These are phyloP conservation scores for Pseudozyma tsukubaensis DNA, from an alignment of 1,284 basidiomycete genomes.

Conservation along the genomic window DNA sequence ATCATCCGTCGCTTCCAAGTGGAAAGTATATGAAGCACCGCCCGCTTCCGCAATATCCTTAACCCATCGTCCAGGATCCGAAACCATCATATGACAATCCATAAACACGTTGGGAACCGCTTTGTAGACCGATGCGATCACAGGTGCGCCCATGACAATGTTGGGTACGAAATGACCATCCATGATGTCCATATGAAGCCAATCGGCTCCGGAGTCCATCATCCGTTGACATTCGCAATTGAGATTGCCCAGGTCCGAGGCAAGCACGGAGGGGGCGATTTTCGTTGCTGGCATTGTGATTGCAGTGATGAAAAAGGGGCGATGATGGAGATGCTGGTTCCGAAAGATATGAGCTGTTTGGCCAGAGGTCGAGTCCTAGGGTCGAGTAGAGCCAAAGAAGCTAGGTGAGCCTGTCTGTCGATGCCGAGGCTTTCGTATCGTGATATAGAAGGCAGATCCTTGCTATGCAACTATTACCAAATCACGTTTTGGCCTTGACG, in stretches of 20 bases:
- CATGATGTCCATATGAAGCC: slow-evolving; percentile 67
- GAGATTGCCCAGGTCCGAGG: slow-evolving; percentile 67
- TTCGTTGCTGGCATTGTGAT: slow-evolving; percentile 60
- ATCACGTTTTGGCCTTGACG: too few species aligned
- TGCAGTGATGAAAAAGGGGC: too few species aligned
- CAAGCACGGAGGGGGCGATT: slow-evolving; percentile 67
- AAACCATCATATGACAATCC: slow-evolving; percentile 99
- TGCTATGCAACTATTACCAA: too few species aligned
- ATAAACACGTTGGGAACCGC: slow-evolving; percentile 94
- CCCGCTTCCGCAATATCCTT: slow-evolving; percentile 94
- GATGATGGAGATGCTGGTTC: background rate
- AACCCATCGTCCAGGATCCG: slow-evolving; percentile 95
- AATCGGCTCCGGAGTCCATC: slow-evolving; percentile 67
- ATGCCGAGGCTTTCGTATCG: too few species aligned
- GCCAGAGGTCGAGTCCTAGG: too few species aligned
- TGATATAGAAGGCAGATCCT: too few species aligned
- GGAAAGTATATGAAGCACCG: slow-evolving; percentile 95
- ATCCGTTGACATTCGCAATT: slow-evolving; percentile 66
- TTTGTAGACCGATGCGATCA: slow-evolving; percentile 87
- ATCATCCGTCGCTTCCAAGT: slow-evolving; percentile 80
- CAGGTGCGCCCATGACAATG: slow-evolving; percentile 79
- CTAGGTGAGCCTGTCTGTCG: too few species aligned
- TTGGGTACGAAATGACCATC: slow-evolving; percentile 96
- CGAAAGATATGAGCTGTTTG: too few species aligned
- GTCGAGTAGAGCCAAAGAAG: too few species aligned